phyloP scores from a whole-genome alignment of 352 stramenopile species.

The Globisporangium viniferum region DNA sequence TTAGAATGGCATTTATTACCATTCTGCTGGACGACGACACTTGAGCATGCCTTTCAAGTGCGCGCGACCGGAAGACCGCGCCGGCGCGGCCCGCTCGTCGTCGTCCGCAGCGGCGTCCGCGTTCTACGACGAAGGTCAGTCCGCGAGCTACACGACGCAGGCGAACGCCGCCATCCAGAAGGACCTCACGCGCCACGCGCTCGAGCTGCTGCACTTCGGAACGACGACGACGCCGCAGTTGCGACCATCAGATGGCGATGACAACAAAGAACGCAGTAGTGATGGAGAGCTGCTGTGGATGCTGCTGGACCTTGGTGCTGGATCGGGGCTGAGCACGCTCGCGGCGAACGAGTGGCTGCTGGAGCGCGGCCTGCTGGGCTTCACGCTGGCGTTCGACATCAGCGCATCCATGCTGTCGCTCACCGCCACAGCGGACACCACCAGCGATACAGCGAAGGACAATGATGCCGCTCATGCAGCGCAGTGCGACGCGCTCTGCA shows the following conservation, averaged over 20 bases:
- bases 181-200: constrained; percentile 61
- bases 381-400: constrained; percentile 72
- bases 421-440: constrained; percentile 6
- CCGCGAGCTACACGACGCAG: constrained; percentile 61
- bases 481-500: neutral
- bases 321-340: constrained; percentile 63
- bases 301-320: constrained; percentile 67
- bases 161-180: constrained; percentile 67
- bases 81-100: constrained; percentile 29
- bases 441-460: neutral
- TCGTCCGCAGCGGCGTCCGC: constrained; percentile 38
- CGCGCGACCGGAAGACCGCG: constrained; percentile 42
- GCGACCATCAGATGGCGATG: neutral
- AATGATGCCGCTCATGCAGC: neutral
- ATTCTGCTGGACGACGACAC: neutral
- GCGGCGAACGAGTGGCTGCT: constrained; percentile 52
- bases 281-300: constrained; percentile 25
- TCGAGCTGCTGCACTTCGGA: constrained; percentile 39
- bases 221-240: neutral
- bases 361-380: constrained; percentile 24
- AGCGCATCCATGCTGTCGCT: constrained; percentile 73
- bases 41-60: constrained; percentile 51
- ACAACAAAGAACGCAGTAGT: neutral
- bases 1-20: no score
- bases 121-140: constrained; percentile 69